A percentile compares a stretch with the other conserved stretches of the same genome.
phyloP scores from a whole-genome alignment of 2,329 filamentous ascomycete species.

The Colletotrichum australisinense region DNA sequence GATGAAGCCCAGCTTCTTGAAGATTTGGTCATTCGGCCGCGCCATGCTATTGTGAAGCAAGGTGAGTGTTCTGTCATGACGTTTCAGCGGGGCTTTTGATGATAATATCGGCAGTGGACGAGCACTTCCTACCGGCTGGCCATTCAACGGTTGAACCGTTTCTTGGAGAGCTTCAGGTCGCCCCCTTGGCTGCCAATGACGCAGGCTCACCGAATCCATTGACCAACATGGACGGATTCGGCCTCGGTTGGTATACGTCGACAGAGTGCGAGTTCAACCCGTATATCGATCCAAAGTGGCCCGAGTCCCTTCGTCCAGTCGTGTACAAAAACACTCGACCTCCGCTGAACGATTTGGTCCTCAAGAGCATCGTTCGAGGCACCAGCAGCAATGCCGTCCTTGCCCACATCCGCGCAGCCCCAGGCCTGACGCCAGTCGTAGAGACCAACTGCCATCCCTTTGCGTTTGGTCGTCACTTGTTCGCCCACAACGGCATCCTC shows the following conservation, averaged over 20 bases:
- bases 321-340: constrained; percentile 29
- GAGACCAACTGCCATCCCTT: constrained; percentile 32
- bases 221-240: constrained; percentile 32
- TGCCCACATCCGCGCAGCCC: constrained; percentile 24
- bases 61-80: neutral
- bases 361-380: constrained; percentile 23
- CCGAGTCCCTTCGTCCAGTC: constrained; percentile 12
- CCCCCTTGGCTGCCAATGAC: constrained; percentile 18
- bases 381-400: constrained; percentile 23
- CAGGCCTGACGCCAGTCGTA: constrained; percentile 20
- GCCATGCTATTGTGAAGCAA: constrained; percentile 28
- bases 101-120: constrained; percentile 9
- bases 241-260: constrained; percentile 19
- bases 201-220: constrained; percentile 20
- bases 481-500: constrained; percentile 29
- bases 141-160: constrained; percentile 3
- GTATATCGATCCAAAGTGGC: neutral
- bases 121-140: constrained; percentile 19
- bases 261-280: constrained; percentile 21
- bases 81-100: too few species aligned
- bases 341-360: constrained; percentile 27
- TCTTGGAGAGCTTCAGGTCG: constrained; percentile 4
- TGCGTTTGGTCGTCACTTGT: constrained; percentile 25
- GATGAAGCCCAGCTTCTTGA: constrained; percentile 29
- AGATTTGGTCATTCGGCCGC: constrained; percentile 22